Base-by-base conservation (phyloP, 371 early-diverging fungal genomes). In the Coemansia sp. region DNA sequence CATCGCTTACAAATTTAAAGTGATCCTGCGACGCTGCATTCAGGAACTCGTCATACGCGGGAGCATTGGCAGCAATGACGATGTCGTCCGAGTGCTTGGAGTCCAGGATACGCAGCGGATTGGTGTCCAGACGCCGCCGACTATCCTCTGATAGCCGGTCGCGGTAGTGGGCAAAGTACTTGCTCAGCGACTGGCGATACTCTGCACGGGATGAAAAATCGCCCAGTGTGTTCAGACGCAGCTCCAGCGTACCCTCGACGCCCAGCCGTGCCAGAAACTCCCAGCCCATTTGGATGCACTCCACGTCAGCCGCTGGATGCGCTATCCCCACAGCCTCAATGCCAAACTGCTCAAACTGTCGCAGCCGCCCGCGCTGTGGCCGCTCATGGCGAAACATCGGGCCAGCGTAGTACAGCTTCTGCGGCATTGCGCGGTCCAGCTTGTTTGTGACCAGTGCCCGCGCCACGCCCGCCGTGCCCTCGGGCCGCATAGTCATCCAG, bases 321-420 rank as follows among this genome's bases (percentile, higher is more conserved):
- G 62, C 44, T 11, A 72, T 61, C 1, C 86, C 87, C 50, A 82
- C 74, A 1, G 80, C 36, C 50, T 87, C 88, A 9, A 86, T 59
- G 2, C 88, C 88, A 46, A 87, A 83, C 75, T 87, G 88, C 50
- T 87, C 86, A 70, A 87, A 87, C 82, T 87, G 87, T 24, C 88
- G 77, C 46, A 85, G 67, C 31, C 88, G 77, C 6, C 88, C 88
- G 47, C 82, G 82, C 52, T 87, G 88, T 10, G 87, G 88, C 14
- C 87, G 67, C 59, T 87, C 88, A 36, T 82, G 83, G 50, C 88
- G 81, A 55, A 87, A 87, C 86, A 87, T 87, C 2, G 87, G 83
- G 0, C 87, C 88, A 10, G 75, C 38, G 50, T 87, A 87, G 52
- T 78, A 87, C 16, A 79, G 79, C 48, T 72, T 74, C 50, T 77